phyloP scores from a whole-genome alignment of 352 stramenopile genomes.

The Globisporangium spinosum region DNA sequence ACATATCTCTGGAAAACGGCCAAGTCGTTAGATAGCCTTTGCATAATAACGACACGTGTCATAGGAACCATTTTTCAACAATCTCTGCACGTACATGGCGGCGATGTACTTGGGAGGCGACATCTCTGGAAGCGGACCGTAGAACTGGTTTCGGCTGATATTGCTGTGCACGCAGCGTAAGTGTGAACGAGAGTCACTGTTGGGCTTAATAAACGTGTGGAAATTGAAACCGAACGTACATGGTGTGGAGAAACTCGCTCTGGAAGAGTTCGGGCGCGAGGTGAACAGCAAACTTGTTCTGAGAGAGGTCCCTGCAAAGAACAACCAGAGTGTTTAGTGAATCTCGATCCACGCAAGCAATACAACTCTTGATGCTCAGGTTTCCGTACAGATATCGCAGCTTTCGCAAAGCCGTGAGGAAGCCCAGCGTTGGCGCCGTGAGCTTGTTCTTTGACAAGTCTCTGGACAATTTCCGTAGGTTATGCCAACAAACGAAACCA shows the following conservation, averaged over 20 bases:
- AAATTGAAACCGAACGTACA: constrained; percentile 31
- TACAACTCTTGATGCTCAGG: neutral
- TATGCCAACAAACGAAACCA: neutral
- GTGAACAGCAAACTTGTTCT: constrained; percentile 38
- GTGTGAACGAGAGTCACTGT: neutral
- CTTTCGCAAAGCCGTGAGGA: constrained; percentile 36
- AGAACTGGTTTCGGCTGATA: constrained; percentile 46
- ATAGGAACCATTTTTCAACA: neutral
- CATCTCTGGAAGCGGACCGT: constrained; percentile 31
- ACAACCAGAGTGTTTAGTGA: neutral
- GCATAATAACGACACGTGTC: neutral
- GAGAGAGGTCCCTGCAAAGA: constrained; percentile 31
- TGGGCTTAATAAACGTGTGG: neutral
- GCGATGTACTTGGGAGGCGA: constrained; percentile 33
- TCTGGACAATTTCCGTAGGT: constrained; percentile 14
- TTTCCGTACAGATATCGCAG: constrained; percentile 35
- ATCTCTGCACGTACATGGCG: constrained; percentile 31
- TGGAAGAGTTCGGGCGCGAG: constrained; percentile 37
- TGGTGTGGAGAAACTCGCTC: constrained; percentile 38
- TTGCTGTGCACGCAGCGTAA: constrained; percentile 27
- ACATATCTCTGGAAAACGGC: constrained; percentile 41
- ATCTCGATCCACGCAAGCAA: neutral
- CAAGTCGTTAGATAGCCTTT: neutral
- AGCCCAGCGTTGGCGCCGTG: constrained; percentile 22
- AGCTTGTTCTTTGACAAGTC: constrained; percentile 40